These are phyloP conservation scores for Tricholoma bakamatsutake DNA, from an alignment of 768 basidiomycete species.

Conservation along the genomic window DNA sequence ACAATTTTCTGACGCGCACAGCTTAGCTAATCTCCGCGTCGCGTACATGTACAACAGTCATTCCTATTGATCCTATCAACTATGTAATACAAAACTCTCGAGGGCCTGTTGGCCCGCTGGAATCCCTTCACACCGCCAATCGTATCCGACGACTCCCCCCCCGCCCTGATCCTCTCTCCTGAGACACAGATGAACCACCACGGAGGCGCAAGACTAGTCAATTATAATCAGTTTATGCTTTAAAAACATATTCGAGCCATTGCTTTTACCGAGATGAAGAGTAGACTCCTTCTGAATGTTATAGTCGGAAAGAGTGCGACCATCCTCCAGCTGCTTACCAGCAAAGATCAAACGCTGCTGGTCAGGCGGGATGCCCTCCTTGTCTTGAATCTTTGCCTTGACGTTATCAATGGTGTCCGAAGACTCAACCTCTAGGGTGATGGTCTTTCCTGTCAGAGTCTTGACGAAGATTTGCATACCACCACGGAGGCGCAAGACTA, in stretches of 20 bases:
- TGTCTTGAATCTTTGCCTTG: conserved; percentile 18
- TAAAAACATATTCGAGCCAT: not conserved
- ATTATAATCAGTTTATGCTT: not conserved
- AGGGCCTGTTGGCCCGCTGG: too few relatives aligned
- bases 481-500: conserved; percentile 30
- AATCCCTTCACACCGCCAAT: conserved; percentile 16
- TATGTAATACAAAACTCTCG: too few relatives aligned
- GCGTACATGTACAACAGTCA: not conserved
- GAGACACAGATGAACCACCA: conserved; percentile 49
- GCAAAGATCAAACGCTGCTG: conserved; percentile 18
- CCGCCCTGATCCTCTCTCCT: conserved; percentile 15
- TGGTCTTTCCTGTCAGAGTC: conserved; percentile 18
- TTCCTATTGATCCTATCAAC: not conserved
- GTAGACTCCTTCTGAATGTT: conserved; percentile 19
- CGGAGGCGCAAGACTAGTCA: conserved; percentile 25
- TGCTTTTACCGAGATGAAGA: conserved; percentile 9
- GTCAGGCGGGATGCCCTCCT: conserved; percentile 18
- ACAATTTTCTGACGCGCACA: conserved; percentile 17
- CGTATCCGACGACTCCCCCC: conserved; percentile 16
- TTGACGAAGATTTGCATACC: conserved; percentile 24
- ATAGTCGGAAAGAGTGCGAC: conserved; percentile 18
- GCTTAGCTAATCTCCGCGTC: conserved; percentile 16
- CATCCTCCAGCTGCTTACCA: conserved; percentile 18
- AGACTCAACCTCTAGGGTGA: conserved; percentile 17
- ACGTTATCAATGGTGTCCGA: conserved; percentile 19